These are phyloP conservation scores for Penicilliopsis zonata DNA, from an alignment of 495 filamentous ascomycete genomes.

Conservation along the genomic window DNA sequence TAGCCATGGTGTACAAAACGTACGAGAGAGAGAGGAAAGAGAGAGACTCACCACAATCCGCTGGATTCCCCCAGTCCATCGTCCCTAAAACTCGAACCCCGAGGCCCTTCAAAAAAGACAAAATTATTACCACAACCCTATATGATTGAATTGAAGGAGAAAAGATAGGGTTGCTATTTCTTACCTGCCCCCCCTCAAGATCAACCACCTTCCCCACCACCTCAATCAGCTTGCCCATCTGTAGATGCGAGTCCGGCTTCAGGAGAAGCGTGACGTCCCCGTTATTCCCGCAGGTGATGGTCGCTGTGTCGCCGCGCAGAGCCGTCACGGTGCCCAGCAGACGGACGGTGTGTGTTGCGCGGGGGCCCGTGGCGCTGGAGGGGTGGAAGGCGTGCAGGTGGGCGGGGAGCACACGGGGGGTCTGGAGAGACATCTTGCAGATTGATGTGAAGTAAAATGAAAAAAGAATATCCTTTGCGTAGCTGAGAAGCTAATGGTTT, in stretches of 20 bases:
- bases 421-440: constrained; percentile 42
- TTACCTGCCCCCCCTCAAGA: constrained; percentile 28
- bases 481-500: too few species aligned
- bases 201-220: constrained; percentile 82
- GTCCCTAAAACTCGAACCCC: constrained; percentile 62
- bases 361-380: constrained; percentile 18
- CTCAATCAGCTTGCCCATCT: constrained; percentile 70
- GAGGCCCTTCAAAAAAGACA: constrained; percentile 39
- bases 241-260: constrained; percentile 71
- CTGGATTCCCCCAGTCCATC: constrained; percentile 60
- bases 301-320: constrained; percentile 69
- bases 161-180: constrained; percentile 2
- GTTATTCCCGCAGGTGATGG: constrained; percentile 51
- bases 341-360: constrained; percentile 55
- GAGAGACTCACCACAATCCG: constrained; percentile 24
- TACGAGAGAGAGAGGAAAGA: neutral
- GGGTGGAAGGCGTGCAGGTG: constrained; percentile 56
- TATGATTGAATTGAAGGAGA: neutral
- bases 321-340: constrained; percentile 76
- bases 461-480: too few species aligned
- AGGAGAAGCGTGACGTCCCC: constrained; percentile 62
- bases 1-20: neutral
- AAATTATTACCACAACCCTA: neutral
- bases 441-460: too few species aligned
- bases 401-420: constrained; percentile 56